Evolutionary conservation across 2,329 filamentous ascomycete species (phyloP).

Genomic region (Capronia epimyces): DNA sequence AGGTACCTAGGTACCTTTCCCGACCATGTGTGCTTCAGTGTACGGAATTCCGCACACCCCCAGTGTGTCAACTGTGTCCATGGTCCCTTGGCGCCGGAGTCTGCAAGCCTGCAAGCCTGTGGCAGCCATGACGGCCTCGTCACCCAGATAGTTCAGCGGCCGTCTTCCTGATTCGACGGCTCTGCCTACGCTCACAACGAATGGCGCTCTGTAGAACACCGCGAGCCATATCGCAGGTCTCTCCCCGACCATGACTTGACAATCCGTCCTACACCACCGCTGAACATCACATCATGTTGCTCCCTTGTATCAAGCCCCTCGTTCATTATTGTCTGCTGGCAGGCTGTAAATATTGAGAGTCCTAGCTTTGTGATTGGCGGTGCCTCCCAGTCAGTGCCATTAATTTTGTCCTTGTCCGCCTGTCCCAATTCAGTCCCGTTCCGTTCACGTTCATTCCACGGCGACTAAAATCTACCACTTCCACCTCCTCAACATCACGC

Average conservation of each 20-base stretch:
- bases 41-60: too few relatives aligned
- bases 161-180: conserved; percentile 13
- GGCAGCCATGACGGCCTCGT: neutral
- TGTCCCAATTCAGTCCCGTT: neutral
- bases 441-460: conserved; percentile 1
- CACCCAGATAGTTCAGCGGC: neutral
- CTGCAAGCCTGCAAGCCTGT: neutral
- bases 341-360: conserved; percentile 3
- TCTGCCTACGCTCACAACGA: conserved; percentile 9
- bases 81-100: neutral
- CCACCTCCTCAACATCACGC: neutral
- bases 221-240: conserved; percentile 1
- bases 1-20: too few relatives aligned
- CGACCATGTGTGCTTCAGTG: too few relatives aligned
- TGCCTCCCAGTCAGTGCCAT: neutral
- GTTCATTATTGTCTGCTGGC: neutral
- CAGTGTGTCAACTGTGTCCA: too few relatives aligned
- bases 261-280: conserved; percentile 2
- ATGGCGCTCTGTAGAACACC: conserved; percentile 16
- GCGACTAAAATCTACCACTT: neutral
- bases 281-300: neutral
- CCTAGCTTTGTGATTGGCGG: conserved; percentile 2
- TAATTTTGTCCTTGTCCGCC: neutral
- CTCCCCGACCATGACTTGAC: neutral
- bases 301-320: neutral